Base-by-base conservation (phyloP, 139 green algal genomes). In the Micractinium conductrix region DNA sequence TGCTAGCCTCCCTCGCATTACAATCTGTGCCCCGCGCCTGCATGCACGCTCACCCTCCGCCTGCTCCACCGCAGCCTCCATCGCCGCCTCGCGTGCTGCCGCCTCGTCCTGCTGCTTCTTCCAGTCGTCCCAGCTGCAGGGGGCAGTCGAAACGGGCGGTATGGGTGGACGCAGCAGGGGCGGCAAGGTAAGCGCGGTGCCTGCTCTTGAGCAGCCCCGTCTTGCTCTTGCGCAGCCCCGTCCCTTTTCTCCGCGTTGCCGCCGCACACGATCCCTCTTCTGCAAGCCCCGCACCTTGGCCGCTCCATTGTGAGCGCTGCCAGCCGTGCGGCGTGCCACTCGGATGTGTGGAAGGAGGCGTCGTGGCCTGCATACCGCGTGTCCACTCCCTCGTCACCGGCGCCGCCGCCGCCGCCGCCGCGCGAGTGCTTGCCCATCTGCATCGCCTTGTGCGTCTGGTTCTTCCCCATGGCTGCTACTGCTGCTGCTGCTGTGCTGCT, bases 241-340 rank as follows among this genome's bases (percentile, higher is more conserved):
- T 55, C 40, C 42, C 4, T n/a, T n/a, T n/a, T n/a, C n/a, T n/a
- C n/a, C n/a, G n/a, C n/a, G n/a, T n/a, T n/a, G n/a, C n/a, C n/a
- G n/a, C n/a, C n/a, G n/a, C n/a, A n/a, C n/a, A n/a, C n/a, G n/a
- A n/a, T n/a, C n/a, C n/a, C n/a, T n/a, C n/a, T n/a, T n/a, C n/a
- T n/a, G n/a, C n/a, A n/a, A n/a, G n/a, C n/a, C 19, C 26, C 70
- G 35, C 62, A 78, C 82, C 79, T 85, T 4, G 86, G 86, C 37
- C 87, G 67, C 68, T 88, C 83, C 58, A 88, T 71, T n/a, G 53
- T 44, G 55, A 94, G 84, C n/a, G 84, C 79, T 35, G 88, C 89
- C 16, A 94, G 69, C 24, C 91, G 69, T 2, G 91, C 91, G n/a
- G 82, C 88, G 68, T 94, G 91, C 91, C 91, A 94, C 40, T 89